phyloP scores from a whole-genome alignment of 768 basidiomycete genomes.

The Clitopilus hobsonii region DNA sequence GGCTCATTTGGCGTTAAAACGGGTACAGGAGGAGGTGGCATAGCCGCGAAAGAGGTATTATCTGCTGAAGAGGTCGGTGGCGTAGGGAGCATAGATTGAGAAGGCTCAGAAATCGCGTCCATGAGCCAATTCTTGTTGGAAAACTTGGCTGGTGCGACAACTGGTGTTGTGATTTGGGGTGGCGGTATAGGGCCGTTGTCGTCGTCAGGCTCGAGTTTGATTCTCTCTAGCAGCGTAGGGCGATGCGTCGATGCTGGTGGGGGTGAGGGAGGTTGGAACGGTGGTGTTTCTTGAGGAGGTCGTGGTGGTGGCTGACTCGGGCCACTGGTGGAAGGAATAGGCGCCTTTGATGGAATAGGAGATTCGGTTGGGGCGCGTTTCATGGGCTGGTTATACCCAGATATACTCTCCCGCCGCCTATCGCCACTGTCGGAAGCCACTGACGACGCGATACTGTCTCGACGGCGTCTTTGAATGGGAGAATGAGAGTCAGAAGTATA shows the following conservation, averaged over 20 bases:
- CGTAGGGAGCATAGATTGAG: background rate
- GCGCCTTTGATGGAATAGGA: background rate
- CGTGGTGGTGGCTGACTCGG: background rate
- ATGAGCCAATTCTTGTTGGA: background rate
- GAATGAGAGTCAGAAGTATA: background rate
- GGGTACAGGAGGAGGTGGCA: slow-evolving; percentile 1
- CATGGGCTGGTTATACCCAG: background rate
- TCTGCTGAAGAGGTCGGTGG: background rate
- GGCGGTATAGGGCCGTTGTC: too few relatives aligned
- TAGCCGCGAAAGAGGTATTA: background rate
- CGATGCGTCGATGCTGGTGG: slow-evolving; percentile 7
- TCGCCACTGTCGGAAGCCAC: background rate
- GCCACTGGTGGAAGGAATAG: background rate
- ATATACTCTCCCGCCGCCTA: background rate
- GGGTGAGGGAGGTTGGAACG: slow-evolving; percentile 11
- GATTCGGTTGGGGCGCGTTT: background rate
- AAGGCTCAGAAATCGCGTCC: background rate
- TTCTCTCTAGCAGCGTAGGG: background rate
- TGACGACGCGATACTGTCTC: background rate
- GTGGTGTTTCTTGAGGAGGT: slow-evolving; percentile 5
- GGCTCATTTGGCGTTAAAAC: background rate
- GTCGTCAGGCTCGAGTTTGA: background rate
- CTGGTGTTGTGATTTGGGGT: background rate
- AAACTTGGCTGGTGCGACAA: background rate
- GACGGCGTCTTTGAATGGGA: background rate